These are phyloP conservation scores for Ambrosiella cleistominuta DNA, from an alignment of 2,329 filamentous ascomycete genomes.

Conservation along the genomic window DNA sequence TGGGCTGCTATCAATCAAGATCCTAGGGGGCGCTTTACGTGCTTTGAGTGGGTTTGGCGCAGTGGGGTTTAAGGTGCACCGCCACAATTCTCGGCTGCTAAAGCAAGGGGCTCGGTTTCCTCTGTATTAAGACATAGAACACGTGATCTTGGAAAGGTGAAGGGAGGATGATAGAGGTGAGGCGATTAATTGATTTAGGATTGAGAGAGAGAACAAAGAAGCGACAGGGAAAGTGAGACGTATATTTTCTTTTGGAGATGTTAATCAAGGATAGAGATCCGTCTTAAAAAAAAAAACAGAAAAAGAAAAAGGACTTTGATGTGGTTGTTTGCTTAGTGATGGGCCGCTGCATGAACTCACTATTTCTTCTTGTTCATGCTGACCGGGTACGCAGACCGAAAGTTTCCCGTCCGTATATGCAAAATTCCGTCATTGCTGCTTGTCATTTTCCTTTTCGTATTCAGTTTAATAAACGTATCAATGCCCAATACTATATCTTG, in stretches of 20 bases:
- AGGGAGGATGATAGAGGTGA: neutral
- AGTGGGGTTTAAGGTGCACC: neutral
- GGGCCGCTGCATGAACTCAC: too few species aligned
- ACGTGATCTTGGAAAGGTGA: neutral
- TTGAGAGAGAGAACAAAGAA: neutral
- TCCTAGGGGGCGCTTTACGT: too few species aligned
- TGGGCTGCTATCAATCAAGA: neutral
- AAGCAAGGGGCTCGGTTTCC: neutral
- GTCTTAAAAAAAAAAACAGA: too few species aligned
- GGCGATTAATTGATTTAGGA: neutral
- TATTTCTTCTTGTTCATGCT: neutral
- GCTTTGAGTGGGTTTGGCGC: neutral
- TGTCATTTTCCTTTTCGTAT: neutral
- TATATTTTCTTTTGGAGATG: too few species aligned
- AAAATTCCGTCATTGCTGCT: neutral
- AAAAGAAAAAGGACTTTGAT: too few species aligned
- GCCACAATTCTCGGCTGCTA: neutral
- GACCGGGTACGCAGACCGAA: neutral
- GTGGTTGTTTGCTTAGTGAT: too few species aligned
- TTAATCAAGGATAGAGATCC: too few species aligned
- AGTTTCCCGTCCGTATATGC: neutral
- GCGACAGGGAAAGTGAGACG: neutral
- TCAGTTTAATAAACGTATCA: neutral
- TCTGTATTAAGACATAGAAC: neutral
- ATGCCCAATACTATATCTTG: neutral